Evolutionary conservation across 1,139 yeast species (phyloP).

Genomic region (Saccharomyces hybrid): DNA sequence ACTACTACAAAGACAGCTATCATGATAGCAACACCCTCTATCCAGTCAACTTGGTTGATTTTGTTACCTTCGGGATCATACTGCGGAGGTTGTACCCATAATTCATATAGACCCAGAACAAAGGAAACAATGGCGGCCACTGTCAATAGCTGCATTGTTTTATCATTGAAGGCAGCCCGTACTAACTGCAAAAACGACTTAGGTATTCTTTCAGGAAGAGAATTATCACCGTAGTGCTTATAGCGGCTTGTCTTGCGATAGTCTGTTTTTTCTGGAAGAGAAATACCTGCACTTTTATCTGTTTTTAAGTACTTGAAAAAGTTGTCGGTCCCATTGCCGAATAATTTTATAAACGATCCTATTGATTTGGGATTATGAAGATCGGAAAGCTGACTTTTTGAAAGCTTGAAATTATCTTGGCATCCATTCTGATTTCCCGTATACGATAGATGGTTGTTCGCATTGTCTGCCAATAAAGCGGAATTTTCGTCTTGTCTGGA

Average conservation of each 20-base stretch:
- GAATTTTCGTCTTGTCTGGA: not conserved
- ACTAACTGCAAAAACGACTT: constrained; percentile 64
- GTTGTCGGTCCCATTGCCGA: constrained; percentile 17
- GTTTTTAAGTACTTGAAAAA: constrained; percentile 35
- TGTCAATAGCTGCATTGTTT: constrained; percentile 74
- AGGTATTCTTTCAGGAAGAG: constrained; percentile 58
- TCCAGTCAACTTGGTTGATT: constrained; percentile 87
- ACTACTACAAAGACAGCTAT: constrained; percentile 89
- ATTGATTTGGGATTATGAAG: constrained; percentile 35
- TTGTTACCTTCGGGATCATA: constrained; percentile 70
- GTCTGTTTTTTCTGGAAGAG: constrained; percentile 24
- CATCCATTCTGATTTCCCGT: not conserved
- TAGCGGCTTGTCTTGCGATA: constrained; percentile 30
- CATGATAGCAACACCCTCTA: constrained; percentile 96
- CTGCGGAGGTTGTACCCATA: constrained; percentile 75
- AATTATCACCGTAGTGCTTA: constrained; percentile 56
- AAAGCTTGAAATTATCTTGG: not conserved
- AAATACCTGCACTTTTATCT: constrained; percentile 40
- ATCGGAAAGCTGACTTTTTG: constrained; percentile 16
- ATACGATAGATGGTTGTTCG: not conserved
- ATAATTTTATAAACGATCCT: constrained; percentile 8
- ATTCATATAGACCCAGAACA: constrained; percentile 85
- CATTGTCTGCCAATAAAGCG: not conserved
- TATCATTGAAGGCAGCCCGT: constrained; percentile 83
- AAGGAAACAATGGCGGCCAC: constrained; percentile 85